Evolutionary conservation across 192 early-diverging fungal species (phyloP).

Genomic region (Coemansia sp.): DNA sequence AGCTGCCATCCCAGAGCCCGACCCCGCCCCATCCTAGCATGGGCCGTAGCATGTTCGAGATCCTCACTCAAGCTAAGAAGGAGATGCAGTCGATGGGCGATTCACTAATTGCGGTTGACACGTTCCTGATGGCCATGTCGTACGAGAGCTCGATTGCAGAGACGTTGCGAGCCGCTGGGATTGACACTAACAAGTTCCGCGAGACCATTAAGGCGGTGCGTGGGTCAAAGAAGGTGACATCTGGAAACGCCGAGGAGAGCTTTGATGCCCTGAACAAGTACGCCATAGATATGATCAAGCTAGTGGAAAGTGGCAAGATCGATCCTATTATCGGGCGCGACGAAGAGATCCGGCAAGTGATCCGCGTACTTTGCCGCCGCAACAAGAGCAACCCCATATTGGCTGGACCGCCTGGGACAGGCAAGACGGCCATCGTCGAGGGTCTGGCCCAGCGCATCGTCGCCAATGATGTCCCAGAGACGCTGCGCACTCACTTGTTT

Average conservation of each 20-base stretch:
- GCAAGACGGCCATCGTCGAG: conserved; percentile 85
- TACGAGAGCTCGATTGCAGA: conserved; percentile 67
- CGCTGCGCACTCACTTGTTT: conserved; percentile 78
- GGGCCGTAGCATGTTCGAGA: conserved; percentile 60
- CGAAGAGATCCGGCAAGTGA: conserved; percentile 93
- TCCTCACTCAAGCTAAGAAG: conserved; percentile 76
- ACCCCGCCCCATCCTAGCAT: conserved; percentile 76
- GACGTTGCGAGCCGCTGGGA: conserved; percentile 68
- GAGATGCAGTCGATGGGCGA: conserved; percentile 88
- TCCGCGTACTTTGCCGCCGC: conserved; percentile 86
- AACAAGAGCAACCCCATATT: conserved; percentile 93
- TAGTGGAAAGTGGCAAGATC: conserved; percentile 87
- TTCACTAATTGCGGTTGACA: conserved; percentile 84
- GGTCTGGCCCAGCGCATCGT: conserved; percentile 95
- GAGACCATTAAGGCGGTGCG: conserved; percentile 73
- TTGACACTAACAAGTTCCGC: conserved; percentile 71
- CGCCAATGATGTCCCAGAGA: conserved; percentile 86
- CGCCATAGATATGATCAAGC: conserved; percentile 81
- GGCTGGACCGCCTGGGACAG: conserved; percentile 79
- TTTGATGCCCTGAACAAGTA: conserved; percentile 96
- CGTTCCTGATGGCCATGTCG: conserved; percentile 80
- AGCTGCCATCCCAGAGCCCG: conserved; percentile 82
- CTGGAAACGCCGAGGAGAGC: conserved; percentile 79
- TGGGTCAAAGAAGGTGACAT: conserved; percentile 83
- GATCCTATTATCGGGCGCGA: conserved; percentile 97